These are phyloP conservation scores for Scleroderma bovista DNA, from an alignment of 768 basidiomycete genomes.

Conservation along the genomic window DNA sequence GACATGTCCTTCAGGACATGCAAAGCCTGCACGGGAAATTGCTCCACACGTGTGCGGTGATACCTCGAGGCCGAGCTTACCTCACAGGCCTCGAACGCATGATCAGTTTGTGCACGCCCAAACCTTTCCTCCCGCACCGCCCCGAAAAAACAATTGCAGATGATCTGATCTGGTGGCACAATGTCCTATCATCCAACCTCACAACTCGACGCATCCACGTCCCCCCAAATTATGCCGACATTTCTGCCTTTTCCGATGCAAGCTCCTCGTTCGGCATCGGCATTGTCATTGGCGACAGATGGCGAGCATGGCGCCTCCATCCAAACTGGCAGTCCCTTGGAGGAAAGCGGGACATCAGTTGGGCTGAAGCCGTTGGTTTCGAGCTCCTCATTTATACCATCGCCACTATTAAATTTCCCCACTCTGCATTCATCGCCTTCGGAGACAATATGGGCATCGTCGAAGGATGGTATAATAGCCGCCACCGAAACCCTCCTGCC, in stretches of 20 bases:
- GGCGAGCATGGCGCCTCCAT: slow-evolving; percentile 20
- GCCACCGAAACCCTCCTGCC: no score
- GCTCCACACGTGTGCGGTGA: not conserved
- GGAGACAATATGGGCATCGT: slow-evolving; percentile 8
- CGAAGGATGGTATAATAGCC: not conserved
- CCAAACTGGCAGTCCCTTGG: slow-evolving; percentile 5
- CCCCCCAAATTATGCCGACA: no score
- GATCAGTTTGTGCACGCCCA: slow-evolving; percentile 21
- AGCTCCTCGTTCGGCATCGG: slow-evolving; percentile 11
- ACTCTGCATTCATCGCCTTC: not conserved
- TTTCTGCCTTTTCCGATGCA: slow-evolving; percentile 14
- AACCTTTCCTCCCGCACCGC: slow-evolving; percentile 26
- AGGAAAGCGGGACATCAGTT: slow-evolving; percentile 8
- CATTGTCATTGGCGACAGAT: slow-evolving; percentile 14
- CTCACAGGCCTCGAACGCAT: not conserved
- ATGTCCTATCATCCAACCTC: no score
- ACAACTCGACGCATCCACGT: no score
- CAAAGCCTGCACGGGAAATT: not conserved
- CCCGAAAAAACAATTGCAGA: not conserved
- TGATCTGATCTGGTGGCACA: slow-evolving; percentile 36
- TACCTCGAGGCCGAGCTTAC: not conserved
- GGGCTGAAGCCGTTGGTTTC: slow-evolving; percentile 17
- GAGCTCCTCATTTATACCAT: no score
- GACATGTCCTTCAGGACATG: no score
- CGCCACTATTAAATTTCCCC: not conserved